phyloP scores from a whole-genome alignment of 2,329 filamentous ascomycete genomes.

The Dothistroma pini region DNA sequence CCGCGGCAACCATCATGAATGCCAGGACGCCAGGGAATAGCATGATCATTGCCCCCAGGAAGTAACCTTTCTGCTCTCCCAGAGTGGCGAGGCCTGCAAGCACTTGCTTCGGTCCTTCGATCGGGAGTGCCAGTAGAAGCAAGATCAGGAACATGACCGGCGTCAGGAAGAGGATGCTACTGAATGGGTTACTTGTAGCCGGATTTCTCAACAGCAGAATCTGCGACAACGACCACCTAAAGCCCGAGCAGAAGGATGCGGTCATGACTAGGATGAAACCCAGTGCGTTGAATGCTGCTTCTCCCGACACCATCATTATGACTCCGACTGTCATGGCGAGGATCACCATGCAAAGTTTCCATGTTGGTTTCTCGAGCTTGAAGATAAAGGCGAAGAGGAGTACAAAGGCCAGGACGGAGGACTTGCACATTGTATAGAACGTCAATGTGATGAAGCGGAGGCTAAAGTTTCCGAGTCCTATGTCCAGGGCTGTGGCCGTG shows the following conservation, averaged over 20 bases:
- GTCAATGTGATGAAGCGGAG: conserved; percentile 94
- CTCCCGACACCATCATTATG: conserved; percentile 96
- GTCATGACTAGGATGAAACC: conserved; percentile 92
- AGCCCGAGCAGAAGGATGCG: conserved; percentile 91
- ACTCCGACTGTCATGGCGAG: conserved; percentile 88
- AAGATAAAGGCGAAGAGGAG: conserved; percentile 94
- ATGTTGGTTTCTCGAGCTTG: conserved; percentile 80
- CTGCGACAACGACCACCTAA: conserved; percentile 98
- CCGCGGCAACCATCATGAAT: conserved; percentile 93
- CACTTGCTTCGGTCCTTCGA: conserved; percentile 73
- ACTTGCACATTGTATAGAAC: conserved; percentile 99
- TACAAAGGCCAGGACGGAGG: conserved; percentile 90
- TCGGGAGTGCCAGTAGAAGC: conserved; percentile 73
- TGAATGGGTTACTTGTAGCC: conserved; percentile 93
- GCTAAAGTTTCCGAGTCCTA: conserved; percentile 92
- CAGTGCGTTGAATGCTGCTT: conserved; percentile 79
- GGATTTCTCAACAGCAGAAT: conserved; percentile 91
- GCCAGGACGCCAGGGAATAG: conserved; percentile 88
- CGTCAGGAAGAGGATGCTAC: conserved; percentile 94
- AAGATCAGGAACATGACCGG: conserved; percentile 92
- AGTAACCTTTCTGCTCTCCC: conserved; percentile 61
- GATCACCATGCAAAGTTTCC: conserved; percentile 82
- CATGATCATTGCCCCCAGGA: conserved; percentile 67
- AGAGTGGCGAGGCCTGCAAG: conserved; percentile 63
- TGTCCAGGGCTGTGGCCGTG: conserved; percentile 87